Percentiles rank a stretch among this genome's conserved stretches.
phyloP scores from a whole-genome alignment of 2,329 filamentous ascomycete species.

The Neocatenulostroma microsporum region DNA sequence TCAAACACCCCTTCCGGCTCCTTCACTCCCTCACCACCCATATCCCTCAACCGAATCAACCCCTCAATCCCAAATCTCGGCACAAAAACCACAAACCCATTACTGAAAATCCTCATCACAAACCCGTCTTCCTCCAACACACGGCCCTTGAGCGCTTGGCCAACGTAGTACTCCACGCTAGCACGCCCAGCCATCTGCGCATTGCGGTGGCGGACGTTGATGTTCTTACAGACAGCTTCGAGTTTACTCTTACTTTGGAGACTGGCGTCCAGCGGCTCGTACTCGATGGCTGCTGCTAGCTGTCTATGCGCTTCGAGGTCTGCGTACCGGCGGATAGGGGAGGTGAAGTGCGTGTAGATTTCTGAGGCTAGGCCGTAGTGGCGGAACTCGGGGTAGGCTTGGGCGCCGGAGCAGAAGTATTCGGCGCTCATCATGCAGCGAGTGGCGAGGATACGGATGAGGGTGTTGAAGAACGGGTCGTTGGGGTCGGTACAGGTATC shows the following conservation, averaged over 20 bases:
- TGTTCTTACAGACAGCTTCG: slow-evolving; percentile 93
- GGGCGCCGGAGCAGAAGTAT: slow-evolving; percentile 93
- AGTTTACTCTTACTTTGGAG: slow-evolving; percentile 76
- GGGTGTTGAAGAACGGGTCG: slow-evolving; percentile 96
- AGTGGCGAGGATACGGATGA: slow-evolving; percentile 94
- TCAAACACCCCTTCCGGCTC: slow-evolving; percentile 77
- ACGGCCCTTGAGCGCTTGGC: slow-evolving; percentile 79
- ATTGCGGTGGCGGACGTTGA: slow-evolving; percentile 95
- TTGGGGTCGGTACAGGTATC: slow-evolving; percentile 70
- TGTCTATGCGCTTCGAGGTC: slow-evolving; percentile 91
- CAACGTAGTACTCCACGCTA: slow-evolving; percentile 95
- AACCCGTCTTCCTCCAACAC: slow-evolving; percentile 80
- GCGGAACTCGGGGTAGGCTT: slow-evolving; percentile 86
- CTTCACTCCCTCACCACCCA: slow-evolving; percentile 51
- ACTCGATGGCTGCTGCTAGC: slow-evolving; percentile 89
- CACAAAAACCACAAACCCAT: slow-evolving; percentile 94
- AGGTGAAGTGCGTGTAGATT: slow-evolving; percentile 99
- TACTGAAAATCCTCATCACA: slow-evolving; percentile 94
- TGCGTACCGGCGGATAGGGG: slow-evolving; percentile 91
- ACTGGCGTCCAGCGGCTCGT: slow-evolving; percentile 75
- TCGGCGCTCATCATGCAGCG: slow-evolving; percentile 99
- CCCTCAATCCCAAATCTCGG: slow-evolving; percentile 94
- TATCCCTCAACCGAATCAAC: slow-evolving; percentile 75
- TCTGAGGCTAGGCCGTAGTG: slow-evolving; percentile 94
- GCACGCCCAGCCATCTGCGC: slow-evolving; percentile 91